These are phyloP conservation scores for Picea abies DNA, from an alignment of 83 land plant species.

Conservation along the genomic window DNA sequence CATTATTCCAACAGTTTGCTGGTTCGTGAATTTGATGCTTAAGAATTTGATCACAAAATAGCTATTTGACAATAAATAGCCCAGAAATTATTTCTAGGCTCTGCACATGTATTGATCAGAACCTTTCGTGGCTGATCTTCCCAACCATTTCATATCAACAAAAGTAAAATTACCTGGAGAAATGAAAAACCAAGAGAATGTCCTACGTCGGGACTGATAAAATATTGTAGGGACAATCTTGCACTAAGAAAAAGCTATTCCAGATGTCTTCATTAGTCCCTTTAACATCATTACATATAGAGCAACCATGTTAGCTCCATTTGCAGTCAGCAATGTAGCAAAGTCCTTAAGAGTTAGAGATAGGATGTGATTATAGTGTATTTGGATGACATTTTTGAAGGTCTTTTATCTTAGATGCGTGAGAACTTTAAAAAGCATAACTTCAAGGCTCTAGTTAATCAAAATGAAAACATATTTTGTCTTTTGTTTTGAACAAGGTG, in stretches of 20 bases:
- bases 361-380: no score
- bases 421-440: no score
- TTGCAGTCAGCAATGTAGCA: no score
- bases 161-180: neutral
- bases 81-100: neutral
- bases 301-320: neutral
- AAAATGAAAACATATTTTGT: no score
- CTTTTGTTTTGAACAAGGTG: no score
- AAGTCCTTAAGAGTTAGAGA: no score
- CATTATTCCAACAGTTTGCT: no score
- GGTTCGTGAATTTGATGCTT: neutral
- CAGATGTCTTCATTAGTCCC: neutral
- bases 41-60: no score
- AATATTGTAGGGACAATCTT: neutral
- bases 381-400: no score
- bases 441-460: no score
- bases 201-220: neutral
- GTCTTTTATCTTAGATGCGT: no score
- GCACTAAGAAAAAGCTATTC: neutral
- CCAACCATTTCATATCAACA: neutral
- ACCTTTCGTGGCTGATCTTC: neutral
- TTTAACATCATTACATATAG: neutral
- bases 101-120: neutral
- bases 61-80: no score
- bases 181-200: neutral